Evolutionary conservation across 73 alveolate genomes (phyloP), one percentile per base, ranked within the genome.

Genomic region (Paramecium tetraurelia): DNA sequence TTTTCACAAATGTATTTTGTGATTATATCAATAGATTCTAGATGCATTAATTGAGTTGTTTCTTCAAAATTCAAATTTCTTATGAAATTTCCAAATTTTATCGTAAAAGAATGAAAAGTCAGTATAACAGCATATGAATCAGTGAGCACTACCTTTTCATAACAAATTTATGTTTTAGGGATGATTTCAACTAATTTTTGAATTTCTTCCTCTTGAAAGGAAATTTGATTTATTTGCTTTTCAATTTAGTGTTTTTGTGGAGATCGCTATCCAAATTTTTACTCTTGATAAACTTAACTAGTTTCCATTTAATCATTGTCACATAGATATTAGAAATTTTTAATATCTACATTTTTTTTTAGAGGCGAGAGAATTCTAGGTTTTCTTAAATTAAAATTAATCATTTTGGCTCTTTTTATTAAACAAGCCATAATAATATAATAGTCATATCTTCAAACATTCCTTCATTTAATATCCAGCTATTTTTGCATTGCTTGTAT

Each of bases 401-500:
- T 63, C 84, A 63, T 63, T 63, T 63, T 31, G 84, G 84, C 84
- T 63, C 84, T 63, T 63, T 63, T 63, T 22, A 63, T 63, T 63
- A 63, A 63, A 71, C 90, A 31, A 80, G 43, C 90, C 90, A 80
- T 41, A 80, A 41, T 48, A 80, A 44, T 80, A 80, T 80, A 41
- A 80, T 80, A 46, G 76, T 43, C 90, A 80, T 80, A 48, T 80
- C 90, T 20, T 80, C 90, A 80, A 80, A 80, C 20, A 80, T 22
- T 11, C 75, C 70, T 2, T 40, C 48, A 9, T 21, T 12, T 8
- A 80, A 21, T 14, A 80, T 80, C 72, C 72, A 80, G 20, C 90
- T 80, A 7, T 71, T 43, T 44, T 80, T 80, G 3, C 63, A 33
- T 46, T 80, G 20, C 48, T 80, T 80, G 27, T 80, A 80, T 24